Evolutionary conservation across 768 basidiomycete genomes (phyloP).

Genomic region (Russula foetens): DNA sequence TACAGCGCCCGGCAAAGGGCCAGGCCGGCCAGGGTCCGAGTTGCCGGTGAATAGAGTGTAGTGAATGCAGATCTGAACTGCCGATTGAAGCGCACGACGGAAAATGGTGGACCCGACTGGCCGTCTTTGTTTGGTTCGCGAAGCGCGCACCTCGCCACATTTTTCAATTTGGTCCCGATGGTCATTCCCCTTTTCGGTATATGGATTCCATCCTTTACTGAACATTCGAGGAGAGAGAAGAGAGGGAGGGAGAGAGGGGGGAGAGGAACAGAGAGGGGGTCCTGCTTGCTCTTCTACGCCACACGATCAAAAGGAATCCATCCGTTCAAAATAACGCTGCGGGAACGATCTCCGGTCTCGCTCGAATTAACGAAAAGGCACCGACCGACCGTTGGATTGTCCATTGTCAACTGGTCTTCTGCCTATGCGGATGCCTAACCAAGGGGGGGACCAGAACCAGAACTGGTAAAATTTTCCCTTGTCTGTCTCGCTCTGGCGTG

Average conservation of each 20-base stretch:
- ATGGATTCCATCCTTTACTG: slow-evolving; percentile 10
- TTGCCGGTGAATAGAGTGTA: slow-evolving; percentile 15
- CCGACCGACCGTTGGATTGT: neutral
- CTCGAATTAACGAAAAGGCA: slow-evolving; percentile 1
- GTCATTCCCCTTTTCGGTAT: slow-evolving; percentile 7
- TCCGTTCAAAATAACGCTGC: neutral
- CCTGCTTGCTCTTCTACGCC: slow-evolving; percentile 6
- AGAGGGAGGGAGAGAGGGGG: neutral
- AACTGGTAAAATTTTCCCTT: neutral
- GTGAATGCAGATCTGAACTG: slow-evolving; percentile 12
- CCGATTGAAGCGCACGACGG: neutral
- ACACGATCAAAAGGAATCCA: slow-evolving; percentile 15
- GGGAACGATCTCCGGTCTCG: slow-evolving; percentile 2
- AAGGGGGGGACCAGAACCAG: neutral
- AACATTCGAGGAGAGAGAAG: neutral
- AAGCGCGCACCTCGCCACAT: neutral
- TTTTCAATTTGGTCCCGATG: slow-evolving; percentile 11
- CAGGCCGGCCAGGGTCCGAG: slow-evolving; percentile 6
- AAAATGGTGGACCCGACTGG: slow-evolving; percentile 6
- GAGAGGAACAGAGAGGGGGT: neutral
- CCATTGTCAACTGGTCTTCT: slow-evolving; percentile 1
- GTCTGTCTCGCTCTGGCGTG: neutral
- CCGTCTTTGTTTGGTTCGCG: neutral
- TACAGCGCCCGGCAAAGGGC: neutral
- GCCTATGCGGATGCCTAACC: neutral